A percentile compares a stretch with the other conserved stretches of the same genome.
phyloP scores from a whole-genome alignment of 768 basidiomycete species.

The Cystoderma amianthinum region DNA sequence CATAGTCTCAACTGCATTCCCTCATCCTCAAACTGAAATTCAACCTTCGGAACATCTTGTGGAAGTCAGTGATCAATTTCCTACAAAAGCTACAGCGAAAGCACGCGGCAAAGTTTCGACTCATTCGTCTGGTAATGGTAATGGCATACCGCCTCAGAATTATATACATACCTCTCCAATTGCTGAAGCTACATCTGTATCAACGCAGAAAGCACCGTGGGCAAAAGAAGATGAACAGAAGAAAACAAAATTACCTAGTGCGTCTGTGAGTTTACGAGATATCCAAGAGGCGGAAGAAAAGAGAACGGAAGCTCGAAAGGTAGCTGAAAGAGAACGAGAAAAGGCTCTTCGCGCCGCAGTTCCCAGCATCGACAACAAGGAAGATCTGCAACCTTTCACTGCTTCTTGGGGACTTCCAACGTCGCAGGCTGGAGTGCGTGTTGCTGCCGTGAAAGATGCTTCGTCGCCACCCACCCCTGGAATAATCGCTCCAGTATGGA shows the following conservation, averaged over 20 bases:
- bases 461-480: constrained; percentile 17
- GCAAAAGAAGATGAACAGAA: constrained; percentile 62
- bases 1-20: not conserved
- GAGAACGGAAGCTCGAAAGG: constrained; percentile 71
- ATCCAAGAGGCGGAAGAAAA: constrained; percentile 93
- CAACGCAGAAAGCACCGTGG: constrained; percentile 51
- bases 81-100: not conserved
- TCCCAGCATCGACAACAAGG: constrained; percentile 29
- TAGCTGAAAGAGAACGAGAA: constrained; percentile 67
- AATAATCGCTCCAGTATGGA: constrained; percentile 62
- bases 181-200: constrained; percentile 6
- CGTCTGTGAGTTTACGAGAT: constrained; percentile 73
- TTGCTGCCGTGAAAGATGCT: constrained; percentile 35
- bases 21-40: not conserved
- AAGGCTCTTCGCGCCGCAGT: constrained; percentile 41
- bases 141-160: constrained; percentile 1
- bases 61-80: no score
- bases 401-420: constrained; percentile 84
- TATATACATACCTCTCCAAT: constrained; percentile 3
- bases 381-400: constrained; percentile 57
- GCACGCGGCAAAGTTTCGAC: constrained; percentile 6
- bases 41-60: not conserved
- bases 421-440: constrained; percentile 66
- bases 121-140: not conserved
- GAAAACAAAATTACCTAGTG: constrained; percentile 35